A percentile compares a stretch with the other conserved stretches of the same genome.
These are phyloP conservation scores for Pterocarpus santalinus DNA, from an alignment of 306 rosid species.

Conservation along the genomic window DNA sequence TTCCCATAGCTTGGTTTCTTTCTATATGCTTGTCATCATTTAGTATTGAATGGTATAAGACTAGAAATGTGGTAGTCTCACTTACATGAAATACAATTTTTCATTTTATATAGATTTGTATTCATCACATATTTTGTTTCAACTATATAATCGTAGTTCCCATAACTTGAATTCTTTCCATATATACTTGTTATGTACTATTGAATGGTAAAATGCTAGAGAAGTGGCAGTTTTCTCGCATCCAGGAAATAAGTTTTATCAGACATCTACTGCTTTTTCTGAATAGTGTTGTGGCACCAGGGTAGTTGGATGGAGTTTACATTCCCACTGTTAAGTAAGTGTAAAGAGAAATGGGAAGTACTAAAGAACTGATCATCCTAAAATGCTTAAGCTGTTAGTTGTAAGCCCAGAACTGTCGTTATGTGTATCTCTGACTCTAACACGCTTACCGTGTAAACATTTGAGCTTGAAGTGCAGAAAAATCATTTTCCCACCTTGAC, in stretches of 20 bases:
- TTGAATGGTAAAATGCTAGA: not conserved
- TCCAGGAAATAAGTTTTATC: not conserved
- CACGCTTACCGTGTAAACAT: not conserved
- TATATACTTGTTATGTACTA: not conserved
- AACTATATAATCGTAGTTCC: not conserved
- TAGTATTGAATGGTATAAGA: not conserved
- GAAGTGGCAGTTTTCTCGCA: slow-evolving; percentile 4
- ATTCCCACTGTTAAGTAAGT: not conserved
- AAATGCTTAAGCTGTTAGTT: slow-evolving; percentile 10
- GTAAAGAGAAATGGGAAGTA: not conserved
- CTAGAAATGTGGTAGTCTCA: not conserved
- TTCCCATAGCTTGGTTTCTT: not conserved
- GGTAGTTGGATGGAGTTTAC: not conserved
- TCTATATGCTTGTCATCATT: not conserved
- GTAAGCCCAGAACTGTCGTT: not conserved
- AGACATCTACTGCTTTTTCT: not conserved
- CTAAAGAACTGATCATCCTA: not conserved
- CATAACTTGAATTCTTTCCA: not conserved
- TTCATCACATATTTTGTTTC: not conserved
- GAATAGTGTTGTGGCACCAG: not conserved
- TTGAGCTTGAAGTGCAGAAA: slow-evolving; percentile 6
- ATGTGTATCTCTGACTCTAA: not conserved
- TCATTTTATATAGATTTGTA: not conserved
- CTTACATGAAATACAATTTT: not conserved
- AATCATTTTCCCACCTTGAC: not conserved